Conservation (phyloP, 805 yeast species). For the Metschnikowia kunwiensis region DNA sequence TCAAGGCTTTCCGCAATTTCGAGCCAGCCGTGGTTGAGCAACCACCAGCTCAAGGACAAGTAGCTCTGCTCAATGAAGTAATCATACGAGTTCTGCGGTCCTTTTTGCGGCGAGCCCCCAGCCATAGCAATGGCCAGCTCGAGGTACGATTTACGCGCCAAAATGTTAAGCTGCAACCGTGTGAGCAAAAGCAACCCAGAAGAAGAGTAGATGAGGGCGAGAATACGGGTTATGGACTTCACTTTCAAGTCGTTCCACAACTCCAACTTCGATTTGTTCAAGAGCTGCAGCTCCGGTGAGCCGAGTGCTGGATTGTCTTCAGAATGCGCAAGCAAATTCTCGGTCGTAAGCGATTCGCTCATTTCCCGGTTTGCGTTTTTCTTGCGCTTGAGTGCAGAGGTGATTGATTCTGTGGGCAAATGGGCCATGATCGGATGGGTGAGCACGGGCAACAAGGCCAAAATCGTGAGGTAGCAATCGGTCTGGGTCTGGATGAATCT, state of each 20-base stretch:
- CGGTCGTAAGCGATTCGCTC: constrained; percentile 45
- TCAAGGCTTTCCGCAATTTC: constrained; percentile 53
- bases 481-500: constrained; percentile 89
- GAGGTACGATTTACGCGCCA: constrained; percentile 83
- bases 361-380: constrained; percentile 35
- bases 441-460: constrained; percentile 77
- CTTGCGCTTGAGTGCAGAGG: constrained; percentile 64
- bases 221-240: constrained; percentile 66
- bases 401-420: constrained; percentile 70
- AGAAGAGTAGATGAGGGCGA: constrained; percentile 66
- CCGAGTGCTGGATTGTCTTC: constrained; percentile 26
- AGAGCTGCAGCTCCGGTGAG: constrained; percentile 18
- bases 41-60: constrained; percentile 90
- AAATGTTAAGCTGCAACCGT: constrained; percentile 79
- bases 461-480: constrained; percentile 80
- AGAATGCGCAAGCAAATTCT: constrained; percentile 34
- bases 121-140: constrained; percentile 75
- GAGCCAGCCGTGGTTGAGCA: constrained; percentile 81
- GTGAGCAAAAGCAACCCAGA: constrained; percentile 74
- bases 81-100: constrained; percentile 30
- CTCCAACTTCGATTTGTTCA: constrained; percentile 39
- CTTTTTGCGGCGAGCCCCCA: constrained; percentile 34
- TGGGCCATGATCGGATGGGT: constrained; percentile 58
- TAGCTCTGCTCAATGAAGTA: constrained; percentile 75
- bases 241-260: constrained; percentile 83